Conservation (phyloP, 192 early-diverging fungal genomes). For the Coemansia guatemalensis region DNA sequence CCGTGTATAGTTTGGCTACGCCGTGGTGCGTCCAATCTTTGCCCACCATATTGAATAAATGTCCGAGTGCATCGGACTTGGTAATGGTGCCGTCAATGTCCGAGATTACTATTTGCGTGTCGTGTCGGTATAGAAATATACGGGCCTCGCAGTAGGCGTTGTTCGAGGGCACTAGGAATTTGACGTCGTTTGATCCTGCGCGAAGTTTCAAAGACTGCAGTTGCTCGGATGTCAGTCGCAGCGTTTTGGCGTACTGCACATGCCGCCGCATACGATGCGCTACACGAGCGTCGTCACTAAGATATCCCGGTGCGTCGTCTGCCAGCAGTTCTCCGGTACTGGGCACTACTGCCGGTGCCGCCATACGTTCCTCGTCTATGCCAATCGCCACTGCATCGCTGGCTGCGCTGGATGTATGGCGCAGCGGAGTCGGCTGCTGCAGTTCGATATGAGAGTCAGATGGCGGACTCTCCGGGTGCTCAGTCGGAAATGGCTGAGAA, state of each 20-base stretch:
- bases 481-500: no score
- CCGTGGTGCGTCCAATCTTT: conserved; percentile 98
- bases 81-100: conserved; percentile 99
- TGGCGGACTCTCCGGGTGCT: no score
- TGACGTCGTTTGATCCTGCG: conserved; percentile 85
- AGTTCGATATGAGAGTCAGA: no score
- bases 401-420: no score
- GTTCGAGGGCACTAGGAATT: conserved; percentile 84
- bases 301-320: conserved; percentile 27
- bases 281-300: conserved; percentile 36
- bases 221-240: conserved; percentile 91
- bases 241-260: conserved; percentile 78
- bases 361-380: not conserved
- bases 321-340: not conserved
- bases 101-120: conserved; percentile 89
- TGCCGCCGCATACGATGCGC: conserved; percentile 18
- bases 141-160: conserved; percentile 74
- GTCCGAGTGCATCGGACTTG: conserved; percentile 94
- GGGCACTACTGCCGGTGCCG: not conserved
- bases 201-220: conserved; percentile 76
- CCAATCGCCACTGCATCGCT: not conserved
- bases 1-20: conserved; percentile 94
- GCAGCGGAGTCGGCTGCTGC: no score
- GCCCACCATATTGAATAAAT: conserved; percentile 96
- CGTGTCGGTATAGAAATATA: conserved; percentile 84